These are phyloP conservation scores for Jamesozyma spencerorum DNA, from an alignment of 805 yeast genomes.

Conservation along the genomic window DNA sequence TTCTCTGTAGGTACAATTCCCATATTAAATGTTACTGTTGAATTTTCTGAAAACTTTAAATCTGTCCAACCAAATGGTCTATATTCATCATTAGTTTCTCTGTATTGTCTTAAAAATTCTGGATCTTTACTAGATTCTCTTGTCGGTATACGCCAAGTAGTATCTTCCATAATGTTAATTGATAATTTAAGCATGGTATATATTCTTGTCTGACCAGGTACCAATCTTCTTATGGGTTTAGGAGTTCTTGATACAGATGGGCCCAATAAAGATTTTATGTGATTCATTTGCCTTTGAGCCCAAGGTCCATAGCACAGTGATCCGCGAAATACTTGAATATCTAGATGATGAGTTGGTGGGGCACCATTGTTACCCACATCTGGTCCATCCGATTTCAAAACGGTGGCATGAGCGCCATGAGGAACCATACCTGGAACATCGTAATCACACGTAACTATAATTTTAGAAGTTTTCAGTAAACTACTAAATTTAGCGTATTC, in stretches of 20 bases:
- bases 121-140: conserved; percentile 75
- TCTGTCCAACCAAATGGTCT: conserved; percentile 94
- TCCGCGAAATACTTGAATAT: conserved; percentile 48
- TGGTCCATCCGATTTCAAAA: conserved; percentile 34
- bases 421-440: conserved; percentile 68
- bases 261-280: conserved; percentile 54
- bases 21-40: conserved; percentile 39
- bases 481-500: conserved; percentile 81
- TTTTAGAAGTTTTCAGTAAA: conserved; percentile 50
- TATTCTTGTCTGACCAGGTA: conserved; percentile 45
- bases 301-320: conserved; percentile 87
- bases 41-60: conserved; percentile 45
- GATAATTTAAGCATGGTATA: conserved; percentile 48
- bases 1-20: conserved; percentile 45
- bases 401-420: conserved; percentile 25
- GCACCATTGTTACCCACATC: conserved; percentile 52
- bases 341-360: conserved; percentile 54
- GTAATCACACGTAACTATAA: conserved; percentile 50
- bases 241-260: conserved; percentile 60
- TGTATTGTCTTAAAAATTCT: conserved; percentile 29
- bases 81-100: conserved; percentile 29
- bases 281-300: conserved; percentile 78
- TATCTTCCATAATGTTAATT: conserved; percentile 54
- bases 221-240: conserved; percentile 32
- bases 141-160: conserved; percentile 66